phyloP scores from a whole-genome alignment of 2,329 filamentous ascomycete genomes.

The Sclerotinia minor region DNA sequence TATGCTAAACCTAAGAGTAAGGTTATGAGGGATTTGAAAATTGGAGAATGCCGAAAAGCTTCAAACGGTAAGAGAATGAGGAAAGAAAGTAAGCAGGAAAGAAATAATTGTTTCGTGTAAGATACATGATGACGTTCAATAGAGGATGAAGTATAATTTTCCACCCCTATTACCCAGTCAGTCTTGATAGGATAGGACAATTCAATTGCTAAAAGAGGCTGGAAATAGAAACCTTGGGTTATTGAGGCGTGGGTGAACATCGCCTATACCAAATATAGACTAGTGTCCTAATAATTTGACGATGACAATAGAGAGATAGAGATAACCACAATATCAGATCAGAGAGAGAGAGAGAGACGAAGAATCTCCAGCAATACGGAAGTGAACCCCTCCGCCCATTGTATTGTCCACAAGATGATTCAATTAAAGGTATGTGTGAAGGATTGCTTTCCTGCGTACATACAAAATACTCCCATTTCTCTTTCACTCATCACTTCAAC shows the following conservation, averaged over 20 bases:
- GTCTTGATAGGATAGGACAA: conserved; percentile 7
- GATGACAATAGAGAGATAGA: conserved; percentile 9
- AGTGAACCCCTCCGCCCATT: conserved; percentile 20
- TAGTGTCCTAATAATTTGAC: conserved; percentile 21
- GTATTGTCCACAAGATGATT: conserved; percentile 68
- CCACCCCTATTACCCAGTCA: conserved; percentile 19
- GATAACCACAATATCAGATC: background rate
- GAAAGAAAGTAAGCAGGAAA: conserved; percentile 22
- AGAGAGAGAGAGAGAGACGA: background rate
- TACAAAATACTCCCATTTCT: background rate
- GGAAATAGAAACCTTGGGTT: conserved; percentile 18
- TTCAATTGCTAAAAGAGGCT: conserved; percentile 18
- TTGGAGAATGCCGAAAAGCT: conserved; percentile 11
- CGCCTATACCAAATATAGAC: conserved; percentile 17
- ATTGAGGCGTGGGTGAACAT: conserved; percentile 22
- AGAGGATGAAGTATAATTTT: conserved; percentile 16
- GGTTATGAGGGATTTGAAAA: conserved; percentile 6
- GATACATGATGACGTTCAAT: conserved; percentile 23
- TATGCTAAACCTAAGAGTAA: conserved; percentile 20
- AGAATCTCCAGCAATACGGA: conserved; percentile 21
- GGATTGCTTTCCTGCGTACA: background rate
- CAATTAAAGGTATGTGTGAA: conserved; percentile 75
- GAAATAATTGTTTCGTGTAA: conserved; percentile 15
- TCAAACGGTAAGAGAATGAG: conserved; percentile 17
- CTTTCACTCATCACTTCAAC: background rate